Conservation (phyloP, 345 rosid species). For the Hibiscus tridactylites region DNA sequence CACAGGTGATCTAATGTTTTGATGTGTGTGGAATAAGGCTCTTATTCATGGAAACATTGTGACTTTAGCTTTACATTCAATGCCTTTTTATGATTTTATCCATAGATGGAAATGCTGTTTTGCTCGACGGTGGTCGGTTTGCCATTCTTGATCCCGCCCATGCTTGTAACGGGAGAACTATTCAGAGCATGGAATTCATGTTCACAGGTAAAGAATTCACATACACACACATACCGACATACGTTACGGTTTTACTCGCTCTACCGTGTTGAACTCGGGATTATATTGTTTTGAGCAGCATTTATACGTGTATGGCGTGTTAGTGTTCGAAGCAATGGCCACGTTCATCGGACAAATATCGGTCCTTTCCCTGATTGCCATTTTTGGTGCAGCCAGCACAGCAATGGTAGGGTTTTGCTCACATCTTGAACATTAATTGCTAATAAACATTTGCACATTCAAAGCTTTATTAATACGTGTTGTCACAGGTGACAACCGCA, state of each 20-base stretch:
- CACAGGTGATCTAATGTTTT: constrained; percentile 47
- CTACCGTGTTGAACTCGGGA: too few relatives aligned
- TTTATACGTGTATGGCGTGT: constrained; percentile 82
- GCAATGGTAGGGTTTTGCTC: constrained; percentile 53
- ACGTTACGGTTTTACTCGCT: too few relatives aligned
- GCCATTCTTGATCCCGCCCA: constrained; percentile 85
- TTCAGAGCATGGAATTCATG: constrained; percentile 93
- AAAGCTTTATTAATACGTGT: not conserved
- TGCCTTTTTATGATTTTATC: not conserved
- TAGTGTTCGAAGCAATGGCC: constrained; percentile 92
- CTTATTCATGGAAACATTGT: constrained; percentile 1
- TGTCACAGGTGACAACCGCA: constrained; percentile 49
- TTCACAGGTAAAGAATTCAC: constrained; percentile 45
- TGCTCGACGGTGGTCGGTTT: constrained; percentile 90
- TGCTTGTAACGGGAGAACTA: constrained; percentile 93
- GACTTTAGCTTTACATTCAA: not conserved
- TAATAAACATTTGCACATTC: not conserved
- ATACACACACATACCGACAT: too few relatives aligned
- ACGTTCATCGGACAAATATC: constrained; percentile 93
- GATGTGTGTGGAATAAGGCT: not conserved
- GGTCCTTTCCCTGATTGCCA: constrained; percentile 82
- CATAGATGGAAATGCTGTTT: constrained; percentile 88
- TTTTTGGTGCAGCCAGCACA: constrained; percentile 93
- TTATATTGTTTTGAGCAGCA: constrained; percentile 41
- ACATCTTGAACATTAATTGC: not conserved